Evolutionary conservation across 1,284 basidiomycete genomes (phyloP).

Genomic region (Melampsora larici-populina): DNA sequence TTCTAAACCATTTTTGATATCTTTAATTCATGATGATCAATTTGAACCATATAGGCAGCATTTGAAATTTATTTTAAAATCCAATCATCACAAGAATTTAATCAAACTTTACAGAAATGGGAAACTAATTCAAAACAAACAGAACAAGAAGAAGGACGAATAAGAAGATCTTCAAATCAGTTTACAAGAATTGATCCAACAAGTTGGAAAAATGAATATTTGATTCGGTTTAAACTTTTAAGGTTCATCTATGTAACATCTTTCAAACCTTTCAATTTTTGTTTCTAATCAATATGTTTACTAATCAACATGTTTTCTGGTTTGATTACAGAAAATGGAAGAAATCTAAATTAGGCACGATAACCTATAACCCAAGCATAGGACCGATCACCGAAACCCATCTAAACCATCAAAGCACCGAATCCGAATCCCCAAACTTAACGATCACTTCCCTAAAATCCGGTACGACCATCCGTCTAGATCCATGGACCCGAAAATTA

Average conservation of each 20-base stretch:
- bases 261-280: too few relatives aligned
- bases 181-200: neutral
- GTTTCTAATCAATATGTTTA: too few relatives aligned
- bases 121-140: neutral
- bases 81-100: neutral
- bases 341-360: neutral
- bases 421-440: too few relatives aligned
- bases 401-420: too few relatives aligned
- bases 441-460: neutral
- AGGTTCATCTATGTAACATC: too few relatives aligned
- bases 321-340: neutral
- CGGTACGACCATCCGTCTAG: neutral
- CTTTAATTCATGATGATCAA: too few relatives aligned
- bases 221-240: neutral
- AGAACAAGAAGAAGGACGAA: neutral
- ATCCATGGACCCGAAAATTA: neutral
- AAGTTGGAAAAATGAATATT: constrained; percentile 4
- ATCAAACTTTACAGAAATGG: neutral
- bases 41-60: neutral
- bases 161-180: too few relatives aligned
- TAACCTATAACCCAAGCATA: neutral
- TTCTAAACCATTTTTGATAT: neutral
- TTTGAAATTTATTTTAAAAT: neutral
- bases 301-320: too few relatives aligned
- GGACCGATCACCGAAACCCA: neutral